Conservation (phyloP, 179 eudicot species). For the Pouteria campechiana region DNA sequence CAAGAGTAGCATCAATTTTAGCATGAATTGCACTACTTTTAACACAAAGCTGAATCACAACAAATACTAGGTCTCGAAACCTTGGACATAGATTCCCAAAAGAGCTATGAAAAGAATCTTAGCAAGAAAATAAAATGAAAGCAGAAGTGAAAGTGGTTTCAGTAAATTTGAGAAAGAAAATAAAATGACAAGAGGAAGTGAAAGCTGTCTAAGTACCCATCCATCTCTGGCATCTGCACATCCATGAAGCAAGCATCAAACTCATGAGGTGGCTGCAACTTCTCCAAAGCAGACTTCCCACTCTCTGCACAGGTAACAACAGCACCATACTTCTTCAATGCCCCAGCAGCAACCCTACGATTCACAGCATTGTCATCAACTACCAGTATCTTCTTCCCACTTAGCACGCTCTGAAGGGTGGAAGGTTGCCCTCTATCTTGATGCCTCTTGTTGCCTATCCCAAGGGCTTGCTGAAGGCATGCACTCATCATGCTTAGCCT, state of each 20-base stretch:
- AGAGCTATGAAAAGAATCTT: no score
- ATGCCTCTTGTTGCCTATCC: slow-evolving; percentile 38
- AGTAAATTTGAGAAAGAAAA: neutral
- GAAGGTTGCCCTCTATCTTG: slow-evolving; percentile 26
- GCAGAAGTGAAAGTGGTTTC: no score
- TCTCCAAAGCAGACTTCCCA: slow-evolving; percentile 52
- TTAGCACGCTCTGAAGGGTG: slow-evolving; percentile 34
- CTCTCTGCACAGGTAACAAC: slow-evolving; percentile 67
- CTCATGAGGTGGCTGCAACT: slow-evolving; percentile 62
- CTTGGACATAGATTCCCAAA: no score
- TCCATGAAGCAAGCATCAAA: slow-evolving; percentile 98
- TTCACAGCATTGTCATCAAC: slow-evolving; percentile 83
- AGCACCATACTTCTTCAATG: slow-evolving; percentile 77
- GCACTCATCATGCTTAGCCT: slow-evolving; percentile 44
- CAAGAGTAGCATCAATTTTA: no score
- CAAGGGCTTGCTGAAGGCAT: slow-evolving; percentile 56
- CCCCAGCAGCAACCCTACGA: slow-evolving; percentile 80
- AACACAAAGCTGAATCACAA: no score
- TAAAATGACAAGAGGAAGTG: neutral
- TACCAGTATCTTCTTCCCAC: slow-evolving; percentile 56
- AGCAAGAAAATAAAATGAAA: no score
- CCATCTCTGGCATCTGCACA: slow-evolving; percentile 98
- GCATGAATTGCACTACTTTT: no score
- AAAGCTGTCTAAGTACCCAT: slow-evolving; percentile 44
- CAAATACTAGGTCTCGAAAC: no score